Base-by-base conservation (phyloP, 139 green algal genomes). In the Auxenochlorella protothecoides region DNA sequence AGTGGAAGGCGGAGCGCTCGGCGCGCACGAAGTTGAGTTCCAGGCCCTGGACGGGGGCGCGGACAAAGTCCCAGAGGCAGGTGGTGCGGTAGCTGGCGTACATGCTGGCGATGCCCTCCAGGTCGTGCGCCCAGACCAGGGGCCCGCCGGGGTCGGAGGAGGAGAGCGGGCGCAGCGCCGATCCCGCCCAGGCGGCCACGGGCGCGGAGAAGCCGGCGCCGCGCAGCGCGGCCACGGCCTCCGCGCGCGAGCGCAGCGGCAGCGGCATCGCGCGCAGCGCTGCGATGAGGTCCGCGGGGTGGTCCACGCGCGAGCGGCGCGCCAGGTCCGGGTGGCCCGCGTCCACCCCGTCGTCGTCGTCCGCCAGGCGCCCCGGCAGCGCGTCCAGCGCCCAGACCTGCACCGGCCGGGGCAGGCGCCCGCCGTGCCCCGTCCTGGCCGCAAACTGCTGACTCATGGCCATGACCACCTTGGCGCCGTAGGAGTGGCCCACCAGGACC, bases 331-430 rank as follows among this genome's bases (percentile, higher is more conserved):
- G 27, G 27, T 44, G 27, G 27, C 27, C 27, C 27, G 27, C 27
- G 27, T 44, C 27, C 27, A 44, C 27, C 27, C 27, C 27, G 27
- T 44, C 27, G 0, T 44, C 27, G 27, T 44, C 27, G 27, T 44
- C 27, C 27, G 27, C 77, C 16, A 97, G 84, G 66, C 89, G 78
- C 2, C 91, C 92, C 1, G 91, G 92, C 59, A 96, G 82, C 2
- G 92, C 83, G 73, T 97, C 92, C 60, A 97, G 82, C 64, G 96
- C 91, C 92, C 92, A 97, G 14, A 93, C 89, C 83, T 95, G 83
- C 15, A 97, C 89, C 4, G 91, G 92, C 4, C 88, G 73, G 0
- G 92, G 91, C 68, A 96, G 81, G 15, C 6, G 61, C 73, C 51
- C 65, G 70, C 4, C 72, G 27, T 44, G 27, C 27, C 27, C 70